Base-by-base conservation (phyloP, 495 filamentous ascomycete genomes). In the Barbatosphaeria neglecta region DNA sequence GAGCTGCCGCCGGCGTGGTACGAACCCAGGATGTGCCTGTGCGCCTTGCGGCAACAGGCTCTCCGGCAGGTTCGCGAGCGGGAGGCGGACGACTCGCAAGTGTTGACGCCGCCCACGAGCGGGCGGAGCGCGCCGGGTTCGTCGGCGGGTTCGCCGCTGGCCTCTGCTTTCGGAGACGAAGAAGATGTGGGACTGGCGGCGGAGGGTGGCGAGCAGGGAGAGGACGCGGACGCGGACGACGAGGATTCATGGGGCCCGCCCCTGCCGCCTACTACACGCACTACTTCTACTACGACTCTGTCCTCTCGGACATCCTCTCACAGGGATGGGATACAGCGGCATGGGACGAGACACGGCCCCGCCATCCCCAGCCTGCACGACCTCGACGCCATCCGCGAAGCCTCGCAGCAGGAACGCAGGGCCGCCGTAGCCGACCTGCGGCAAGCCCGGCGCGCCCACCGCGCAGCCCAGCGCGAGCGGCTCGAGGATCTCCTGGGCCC, bases 1-100 rank as follows among this genome's bases (percentile, higher is more conserved):
- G 89, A 94, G 72, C 72, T 98, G 45, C 84, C 87, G 2, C 82
- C 88, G 62, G 88, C 89, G 20, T 98, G 92, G 90, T 98, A 98
- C 61, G 85, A 89, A 53, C 83, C 88, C 18, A 66, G 62, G 52
- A 80, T 73, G 2, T 67, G 82, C 18, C 59, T 70, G 33, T 76
- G 73, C 43, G 76, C 76, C 27, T 42, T 47, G 4, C 31, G 15
- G 28, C 16, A 22, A 23, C 44, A 41, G 25, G 28, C 37, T 6
- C 18, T 24, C 6, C 18, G 27, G 10, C n/a, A 10, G 19, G 31
- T n/a, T n/a, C n/a, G 43, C n/a, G 25, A 48, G 7, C 23, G 24
- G 22, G 44, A 22, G 17, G 37, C 50, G 15, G 38, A 27, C 17
- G 41, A 17, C n/a, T 5, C 48, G 18, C n/a, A n/a, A n/a, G n/a